Percentiles rank a stretch among this genome's conserved stretches.
Evolutionary conservation across 2,329 filamentous ascomycete species (phyloP).

Genomic region (Pseudogymnoascus sp.): DNA sequence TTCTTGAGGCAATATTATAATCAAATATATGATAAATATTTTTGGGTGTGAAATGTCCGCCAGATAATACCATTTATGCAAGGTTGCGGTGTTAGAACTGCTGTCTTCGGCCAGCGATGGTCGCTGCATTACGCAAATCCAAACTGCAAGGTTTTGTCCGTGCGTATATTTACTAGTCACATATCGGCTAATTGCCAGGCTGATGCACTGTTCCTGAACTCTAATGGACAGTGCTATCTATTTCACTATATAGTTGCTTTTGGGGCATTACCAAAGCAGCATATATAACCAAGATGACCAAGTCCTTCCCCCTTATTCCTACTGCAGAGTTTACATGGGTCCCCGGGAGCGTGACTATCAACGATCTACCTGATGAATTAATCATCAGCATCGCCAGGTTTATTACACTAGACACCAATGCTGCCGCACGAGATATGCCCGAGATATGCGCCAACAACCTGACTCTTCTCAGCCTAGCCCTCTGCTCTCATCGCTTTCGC

Average conservation of each 20-base stretch:
- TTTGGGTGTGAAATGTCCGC: not conserved
- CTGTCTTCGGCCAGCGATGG: too few relatives aligned
- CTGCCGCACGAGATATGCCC: not conserved
- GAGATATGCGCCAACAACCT: not conserved
- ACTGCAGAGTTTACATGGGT: not conserved
- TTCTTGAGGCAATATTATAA: conserved; percentile 21
- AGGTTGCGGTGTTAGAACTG: too few relatives aligned
- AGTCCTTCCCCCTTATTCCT: not conserved
- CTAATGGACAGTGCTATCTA: too few relatives aligned
- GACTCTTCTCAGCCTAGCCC: not conserved
- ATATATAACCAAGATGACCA: not conserved
- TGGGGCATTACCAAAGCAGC: too few relatives aligned
- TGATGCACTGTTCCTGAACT: too few relatives aligned
- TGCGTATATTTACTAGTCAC: too few relatives aligned
- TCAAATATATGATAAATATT: not conserved
- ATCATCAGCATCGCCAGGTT: not conserved
- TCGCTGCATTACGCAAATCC: too few relatives aligned
- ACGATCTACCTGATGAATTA: not conserved
- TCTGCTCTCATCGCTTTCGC: not conserved
- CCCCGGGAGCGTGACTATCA: not conserved
- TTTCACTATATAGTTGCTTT: too few relatives aligned
- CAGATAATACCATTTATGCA: not conserved
- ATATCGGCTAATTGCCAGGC: too few relatives aligned
- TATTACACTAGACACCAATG: not conserved
- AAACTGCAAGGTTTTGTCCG: too few relatives aligned